These are phyloP conservation scores for Phanerochaete carnosa DNA, from an alignment of 768 basidiomycete genomes.

Conservation along the genomic window DNA sequence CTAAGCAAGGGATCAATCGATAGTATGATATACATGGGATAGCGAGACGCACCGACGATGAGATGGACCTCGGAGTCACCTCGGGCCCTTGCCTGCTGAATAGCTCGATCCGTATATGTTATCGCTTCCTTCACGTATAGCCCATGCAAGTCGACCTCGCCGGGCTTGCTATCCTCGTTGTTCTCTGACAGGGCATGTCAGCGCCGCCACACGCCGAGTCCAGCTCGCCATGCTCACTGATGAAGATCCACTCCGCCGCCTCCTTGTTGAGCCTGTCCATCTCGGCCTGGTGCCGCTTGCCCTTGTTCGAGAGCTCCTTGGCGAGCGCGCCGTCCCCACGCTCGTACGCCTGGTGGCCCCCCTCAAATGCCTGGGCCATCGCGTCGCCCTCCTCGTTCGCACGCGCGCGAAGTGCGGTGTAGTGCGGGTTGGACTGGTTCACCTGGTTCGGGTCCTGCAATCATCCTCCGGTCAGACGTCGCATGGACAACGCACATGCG, in stretches of 20 bases:
- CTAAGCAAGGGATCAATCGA: conserved; percentile 31
- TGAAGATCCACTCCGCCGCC: conserved; percentile 87
- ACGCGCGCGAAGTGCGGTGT: conserved; percentile 63
- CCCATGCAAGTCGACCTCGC: conserved; percentile 87
- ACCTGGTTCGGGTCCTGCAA: conserved; percentile 51
- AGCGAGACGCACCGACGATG: conserved; percentile 70
- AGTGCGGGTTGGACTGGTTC: conserved; percentile 71
- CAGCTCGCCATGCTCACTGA: conserved; percentile 41
- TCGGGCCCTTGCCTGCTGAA: conserved; percentile 59
- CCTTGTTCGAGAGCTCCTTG: conserved; percentile 77
- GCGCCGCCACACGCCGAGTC: background rate
- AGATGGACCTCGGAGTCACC: conserved; percentile 67
- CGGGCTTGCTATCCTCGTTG: conserved; percentile 70
- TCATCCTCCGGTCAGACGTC: background rate
- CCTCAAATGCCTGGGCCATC: conserved; percentile 69
- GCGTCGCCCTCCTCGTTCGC: conserved; percentile 78
- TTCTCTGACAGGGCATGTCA: conserved; percentile 49
- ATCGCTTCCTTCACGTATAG: conserved; percentile 94
- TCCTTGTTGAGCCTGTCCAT: conserved; percentile 80
- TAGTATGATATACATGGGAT: too few species aligned
- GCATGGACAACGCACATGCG: background rate
- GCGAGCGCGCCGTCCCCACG: conserved; percentile 73
- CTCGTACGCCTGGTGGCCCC: conserved; percentile 74
- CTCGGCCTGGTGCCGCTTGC: conserved; percentile 71
- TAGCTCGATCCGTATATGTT: conserved; percentile 62